Evolutionary conservation across 495 filamentous ascomycete genomes (phyloP), one percentile per base, ranked within the genome.

Genomic region (Penicillium macrosclerotiorum): DNA sequence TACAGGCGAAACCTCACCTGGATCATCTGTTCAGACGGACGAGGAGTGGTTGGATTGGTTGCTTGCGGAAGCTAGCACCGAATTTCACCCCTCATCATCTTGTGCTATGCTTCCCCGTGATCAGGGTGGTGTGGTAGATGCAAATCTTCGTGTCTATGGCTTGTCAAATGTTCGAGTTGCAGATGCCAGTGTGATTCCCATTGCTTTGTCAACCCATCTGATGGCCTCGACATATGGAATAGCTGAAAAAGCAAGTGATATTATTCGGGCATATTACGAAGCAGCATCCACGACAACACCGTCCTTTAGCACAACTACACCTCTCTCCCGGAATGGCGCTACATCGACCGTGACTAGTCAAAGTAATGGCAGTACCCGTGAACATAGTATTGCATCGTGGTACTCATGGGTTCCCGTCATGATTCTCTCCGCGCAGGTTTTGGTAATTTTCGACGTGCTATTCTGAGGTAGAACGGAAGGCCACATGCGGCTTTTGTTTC

Each of bases 141-240:
- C 72, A 3, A 61, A 67, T 12, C 62, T 79, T 3, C 59, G 59
- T 30, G 76, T 79, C 0, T 76, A 73, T 40, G 76, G 76, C 1
- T 67, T 72, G 8, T 42, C 62, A 7, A 78, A 78, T 37, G 60
- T 79, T n/a, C 70, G 76, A 3, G 71, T 79, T 1, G 74, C 73
- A 1, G 74, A 77, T 35, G 73, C 73, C 4, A 64, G 68, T 41
- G 60, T 77, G 4, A 60, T 66, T 0, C 76, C 76, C 0, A 56
- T 77, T 14, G 57, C 75, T 1, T 59, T 74, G 19, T 74, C 70
- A 5, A 67, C 73, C n/a, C 74, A 78, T 57, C 46, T 75, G 18
- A 74, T 76, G 58, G 64, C 74, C 3, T 71, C 69, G 8, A 73
- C 76, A 5, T 77, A 77, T 35, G 74, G 67, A 3, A 58, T 77